phyloP scores from a whole-genome alignment of 805 yeast genomes.

The Zygotorulaspora danielsina region DNA sequence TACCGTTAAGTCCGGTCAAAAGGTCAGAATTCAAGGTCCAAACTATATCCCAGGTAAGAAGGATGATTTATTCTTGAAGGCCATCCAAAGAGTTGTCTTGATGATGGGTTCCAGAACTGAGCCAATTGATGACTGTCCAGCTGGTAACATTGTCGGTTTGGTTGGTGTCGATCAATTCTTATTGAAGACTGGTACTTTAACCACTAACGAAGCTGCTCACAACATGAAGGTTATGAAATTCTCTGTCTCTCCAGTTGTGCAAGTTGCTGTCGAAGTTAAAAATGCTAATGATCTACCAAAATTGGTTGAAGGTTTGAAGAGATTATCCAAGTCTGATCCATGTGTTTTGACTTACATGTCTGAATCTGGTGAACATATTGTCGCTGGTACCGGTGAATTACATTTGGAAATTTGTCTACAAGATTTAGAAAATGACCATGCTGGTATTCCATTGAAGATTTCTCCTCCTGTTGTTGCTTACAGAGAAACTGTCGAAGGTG shows the following conservation, averaged over 20 bases:
- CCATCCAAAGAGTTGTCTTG: slow-evolving; percentile 97
- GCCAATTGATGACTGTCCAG: slow-evolving; percentile 98
- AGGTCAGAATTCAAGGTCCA: slow-evolving; percentile 99
- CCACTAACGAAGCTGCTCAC: slow-evolving; percentile 96
- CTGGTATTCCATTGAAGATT: slow-evolving; percentile 97
- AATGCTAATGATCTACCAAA: slow-evolving; percentile 99
- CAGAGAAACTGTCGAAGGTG: slow-evolving; percentile 96
- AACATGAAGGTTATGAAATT: slow-evolving; percentile 99
- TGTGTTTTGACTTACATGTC: slow-evolving; percentile 86
- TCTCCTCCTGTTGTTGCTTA: slow-evolving; percentile 97
- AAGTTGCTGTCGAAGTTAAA: slow-evolving; percentile 99
- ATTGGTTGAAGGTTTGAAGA: slow-evolving; percentile 99
- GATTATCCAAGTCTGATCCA: slow-evolving; percentile 99
- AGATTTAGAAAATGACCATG: slow-evolving; percentile 98
- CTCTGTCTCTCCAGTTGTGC: slow-evolving; percentile 99
- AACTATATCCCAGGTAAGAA: slow-evolving; percentile 98
- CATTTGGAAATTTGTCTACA: slow-evolving; percentile 96
- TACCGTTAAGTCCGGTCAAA: slow-evolving; percentile 98
- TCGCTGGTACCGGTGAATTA: slow-evolving; percentile 99
- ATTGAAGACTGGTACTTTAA: slow-evolving; percentile 98
- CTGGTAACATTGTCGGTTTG: slow-evolving; percentile 99
- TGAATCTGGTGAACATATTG: slow-evolving; percentile 98
- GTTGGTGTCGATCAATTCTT: slow-evolving; percentile 99
- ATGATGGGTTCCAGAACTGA: slow-evolving; percentile 99
- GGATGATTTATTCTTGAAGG: slow-evolving; percentile 94